phyloP scores from a whole-genome alignment of 805 yeast species.

The Tetrapisispora fleetii region DNA sequence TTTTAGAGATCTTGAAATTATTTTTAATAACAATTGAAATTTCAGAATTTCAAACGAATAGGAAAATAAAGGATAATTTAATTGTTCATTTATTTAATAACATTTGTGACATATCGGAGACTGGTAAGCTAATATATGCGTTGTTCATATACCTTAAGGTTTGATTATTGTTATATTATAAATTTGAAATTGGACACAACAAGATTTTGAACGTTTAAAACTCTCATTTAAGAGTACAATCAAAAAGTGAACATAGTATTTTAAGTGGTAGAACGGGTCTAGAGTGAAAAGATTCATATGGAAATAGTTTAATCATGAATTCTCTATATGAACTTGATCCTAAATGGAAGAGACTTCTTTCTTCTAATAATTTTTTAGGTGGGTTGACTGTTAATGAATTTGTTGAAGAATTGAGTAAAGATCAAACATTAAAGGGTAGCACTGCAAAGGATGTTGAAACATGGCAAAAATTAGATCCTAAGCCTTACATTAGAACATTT shows the following conservation, averaged over 20 bases:
- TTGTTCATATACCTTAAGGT: neutral
- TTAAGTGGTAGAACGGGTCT: no score
- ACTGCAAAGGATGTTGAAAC: slow-evolving; percentile 1
- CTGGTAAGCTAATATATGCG: neutral
- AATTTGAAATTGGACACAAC: no score
- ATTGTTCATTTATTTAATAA: no score
- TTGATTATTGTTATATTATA: no score
- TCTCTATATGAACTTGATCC: slow-evolving; percentile 53
- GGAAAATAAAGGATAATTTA: neutral
- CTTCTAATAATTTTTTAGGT: slow-evolving; percentile 52
- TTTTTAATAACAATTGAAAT: neutral
- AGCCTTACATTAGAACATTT: slow-evolving; percentile 88
- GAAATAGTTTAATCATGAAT: slow-evolving; percentile 22
- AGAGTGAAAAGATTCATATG: no score
- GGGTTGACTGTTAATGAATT: slow-evolving; percentile 71
- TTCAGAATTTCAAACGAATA: neutral
- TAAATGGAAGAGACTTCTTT: slow-evolving; percentile 45
- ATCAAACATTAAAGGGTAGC: slow-evolving; percentile 32
- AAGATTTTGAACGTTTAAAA: no score
- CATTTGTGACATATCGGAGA: neutral
- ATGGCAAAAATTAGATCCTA: slow-evolving; percentile 55
- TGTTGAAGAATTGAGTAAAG: slow-evolving; percentile 67
- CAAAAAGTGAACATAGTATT: neutral
- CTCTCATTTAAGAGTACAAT: no score
- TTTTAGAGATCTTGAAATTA: neutral